Evolutionary conservation across 2,329 filamentous ascomycete genomes (phyloP).

Genomic region (Colletotrichum chrysophilum): DNA sequence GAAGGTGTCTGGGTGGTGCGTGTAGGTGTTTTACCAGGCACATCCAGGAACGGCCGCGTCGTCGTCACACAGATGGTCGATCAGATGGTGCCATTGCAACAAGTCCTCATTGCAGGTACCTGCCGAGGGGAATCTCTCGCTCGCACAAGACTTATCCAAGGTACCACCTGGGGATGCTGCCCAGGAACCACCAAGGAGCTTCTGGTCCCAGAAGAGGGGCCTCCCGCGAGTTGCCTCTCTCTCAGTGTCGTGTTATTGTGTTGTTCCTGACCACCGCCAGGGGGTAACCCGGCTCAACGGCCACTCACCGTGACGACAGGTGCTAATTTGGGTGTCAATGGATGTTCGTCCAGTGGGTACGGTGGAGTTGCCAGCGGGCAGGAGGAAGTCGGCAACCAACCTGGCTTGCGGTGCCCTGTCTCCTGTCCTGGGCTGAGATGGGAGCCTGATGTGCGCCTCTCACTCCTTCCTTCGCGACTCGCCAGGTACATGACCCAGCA

Average conservation of each 20-base stretch:
- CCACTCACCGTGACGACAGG: constrained; percentile 18
- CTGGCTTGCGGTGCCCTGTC: background rate
- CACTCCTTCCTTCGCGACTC: background rate
- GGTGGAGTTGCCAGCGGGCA: background rate
- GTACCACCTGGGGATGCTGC: background rate
- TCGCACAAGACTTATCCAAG: background rate
- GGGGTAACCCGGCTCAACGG: constrained; percentile 3
- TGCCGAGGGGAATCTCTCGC: background rate
- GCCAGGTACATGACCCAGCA: background rate
- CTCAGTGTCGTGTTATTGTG: background rate
- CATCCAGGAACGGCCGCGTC: constrained; percentile 16
- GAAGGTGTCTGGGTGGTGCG: background rate
- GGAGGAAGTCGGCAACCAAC: background rate
- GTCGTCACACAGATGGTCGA: constrained; percentile 18
- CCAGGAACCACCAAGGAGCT: background rate
- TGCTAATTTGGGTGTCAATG: constrained; percentile 16
- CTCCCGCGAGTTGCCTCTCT: background rate
- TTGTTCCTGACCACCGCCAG: constrained; percentile 8
- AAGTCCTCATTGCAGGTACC: background rate
- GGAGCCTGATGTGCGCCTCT: background rate
- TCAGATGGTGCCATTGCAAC: constrained; percentile 17
- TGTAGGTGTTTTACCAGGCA: background rate
- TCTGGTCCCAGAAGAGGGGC: background rate
- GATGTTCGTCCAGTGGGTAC: background rate
- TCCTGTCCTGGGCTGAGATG: background rate